phyloP scores from a whole-genome alignment of 2,329 filamentous ascomycete species.

The Elsinoe necatrix region DNA sequence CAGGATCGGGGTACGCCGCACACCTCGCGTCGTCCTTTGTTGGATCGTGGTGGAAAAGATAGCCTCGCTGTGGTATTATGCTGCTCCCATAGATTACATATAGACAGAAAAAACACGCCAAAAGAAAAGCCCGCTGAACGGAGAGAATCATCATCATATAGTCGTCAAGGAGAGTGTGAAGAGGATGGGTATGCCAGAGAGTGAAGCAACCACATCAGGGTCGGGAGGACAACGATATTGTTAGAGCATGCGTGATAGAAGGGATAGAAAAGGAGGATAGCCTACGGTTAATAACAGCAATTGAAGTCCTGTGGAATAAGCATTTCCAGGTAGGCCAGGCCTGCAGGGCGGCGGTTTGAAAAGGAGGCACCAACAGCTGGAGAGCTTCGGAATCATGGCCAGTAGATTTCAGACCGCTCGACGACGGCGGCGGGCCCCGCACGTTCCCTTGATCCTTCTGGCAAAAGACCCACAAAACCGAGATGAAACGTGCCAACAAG shows the following conservation, averaged over 20 bases:
- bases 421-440: background rate
- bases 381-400: background rate
- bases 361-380: slow-evolving; percentile 7
- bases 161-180: slow-evolving; percentile 7
- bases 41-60: slow-evolving; percentile 9
- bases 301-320: background rate
- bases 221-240: background rate
- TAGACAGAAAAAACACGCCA: slow-evolving; percentile 11
- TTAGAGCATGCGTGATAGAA: background rate
- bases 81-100: slow-evolving; percentile 12
- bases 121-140: slow-evolving; percentile 9
- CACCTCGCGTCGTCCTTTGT: slow-evolving; percentile 12
- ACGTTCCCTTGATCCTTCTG: background rate
- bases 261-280: background rate
- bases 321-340: slow-evolving; percentile 1
- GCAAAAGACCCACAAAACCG: background rate
- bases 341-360: slow-evolving; percentile 12
- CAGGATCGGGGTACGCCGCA: slow-evolving; percentile 15
- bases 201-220: slow-evolving; percentile 8
- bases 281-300: slow-evolving; percentile 2
- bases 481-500: slow-evolving; percentile 6
- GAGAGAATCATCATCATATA: slow-evolving; percentile 13
- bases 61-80: slow-evolving; percentile 10
- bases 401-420: background rate
- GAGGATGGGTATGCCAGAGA: slow-evolving; percentile 7